Evolutionary conservation across 176 grass and related monocot species (phyloP).

Genomic region (Tillandsia fasciculata): DNA sequence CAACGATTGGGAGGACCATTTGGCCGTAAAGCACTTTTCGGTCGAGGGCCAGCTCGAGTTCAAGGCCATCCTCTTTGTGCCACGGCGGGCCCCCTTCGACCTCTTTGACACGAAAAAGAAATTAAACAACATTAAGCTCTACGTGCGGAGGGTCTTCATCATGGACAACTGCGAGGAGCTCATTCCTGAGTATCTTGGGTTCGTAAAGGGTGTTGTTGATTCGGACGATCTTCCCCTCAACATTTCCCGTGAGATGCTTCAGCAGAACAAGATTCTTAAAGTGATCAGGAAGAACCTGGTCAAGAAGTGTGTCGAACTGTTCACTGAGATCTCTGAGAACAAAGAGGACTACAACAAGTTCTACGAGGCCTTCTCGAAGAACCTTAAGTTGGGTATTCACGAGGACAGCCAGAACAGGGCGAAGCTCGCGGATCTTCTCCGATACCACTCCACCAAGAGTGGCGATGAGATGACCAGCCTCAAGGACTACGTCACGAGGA

Average conservation of each 20-base stretch:
- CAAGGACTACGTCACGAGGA: conserved; percentile 44
- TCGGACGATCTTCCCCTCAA: conserved; percentile 40
- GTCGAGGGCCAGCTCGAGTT: conserved; percentile 49
- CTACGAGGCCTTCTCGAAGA: conserved; percentile 41
- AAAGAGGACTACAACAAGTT: conserved; percentile 40
- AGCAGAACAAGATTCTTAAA: conserved; percentile 49
- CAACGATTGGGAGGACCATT: conserved; percentile 46
- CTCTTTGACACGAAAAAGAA: conserved; percentile 42
- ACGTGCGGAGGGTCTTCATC: conserved; percentile 40
- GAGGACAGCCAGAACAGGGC: conserved; percentile 30
- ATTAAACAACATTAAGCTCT: conserved; percentile 38
- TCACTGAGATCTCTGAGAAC: conserved; percentile 37
- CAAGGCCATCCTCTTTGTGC: conserved; percentile 40
- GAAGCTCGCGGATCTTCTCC: conserved; percentile 30
- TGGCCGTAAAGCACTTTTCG: conserved; percentile 43
- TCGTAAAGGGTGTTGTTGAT: conserved; percentile 39
- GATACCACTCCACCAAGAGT: conserved; percentile 31
- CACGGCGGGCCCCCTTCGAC: conserved; percentile 33
- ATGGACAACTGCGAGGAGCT: conserved; percentile 47
- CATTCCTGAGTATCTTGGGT: conserved; percentile 36
- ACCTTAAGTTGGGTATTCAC: conserved; percentile 32
- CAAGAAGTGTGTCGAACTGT: conserved; percentile 38
- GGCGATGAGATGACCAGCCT: conserved; percentile 43
- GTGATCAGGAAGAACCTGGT: conserved; percentile 45
- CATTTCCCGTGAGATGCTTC: conserved; percentile 40